Evolutionary conservation across 108 stramenopile genomes (phyloP).

Genomic region (Craspedostauros australis): DNA sequence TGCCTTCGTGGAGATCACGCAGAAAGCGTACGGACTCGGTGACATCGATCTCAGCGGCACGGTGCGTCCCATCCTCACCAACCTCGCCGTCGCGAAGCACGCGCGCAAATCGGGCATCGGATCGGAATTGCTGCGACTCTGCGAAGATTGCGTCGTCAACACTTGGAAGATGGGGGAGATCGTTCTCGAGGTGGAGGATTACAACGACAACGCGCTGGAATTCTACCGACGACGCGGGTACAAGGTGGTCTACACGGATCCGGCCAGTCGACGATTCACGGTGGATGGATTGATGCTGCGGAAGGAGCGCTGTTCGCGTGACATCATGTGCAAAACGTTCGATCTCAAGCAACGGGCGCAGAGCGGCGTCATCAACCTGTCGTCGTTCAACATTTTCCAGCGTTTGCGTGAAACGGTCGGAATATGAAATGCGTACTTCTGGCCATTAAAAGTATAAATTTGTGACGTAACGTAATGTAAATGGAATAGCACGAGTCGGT

Average conservation of each 20-base stretch:
- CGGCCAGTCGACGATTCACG: conserved; percentile 62
- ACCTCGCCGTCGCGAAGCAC: conserved; percentile 49
- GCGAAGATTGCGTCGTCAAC: conserved; percentile 46
- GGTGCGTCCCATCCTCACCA: conserved; percentile 58
- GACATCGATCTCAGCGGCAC: conserved; percentile 4
- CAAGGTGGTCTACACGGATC: conserved; percentile 61
- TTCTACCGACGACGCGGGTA: conserved; percentile 74
- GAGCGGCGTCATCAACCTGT: neutral
- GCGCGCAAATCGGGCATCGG: conserved; percentile 68
- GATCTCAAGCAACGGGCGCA: conserved; percentile 1
- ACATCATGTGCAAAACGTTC: conserved; percentile 57
- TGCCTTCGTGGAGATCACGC: conserved; percentile 69
- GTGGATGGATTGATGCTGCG: conserved; percentile 50
- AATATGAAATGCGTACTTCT: neutral
- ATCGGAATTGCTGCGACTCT: conserved; percentile 50
- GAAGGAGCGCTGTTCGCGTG: conserved; percentile 54
- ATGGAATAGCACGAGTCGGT: too few species aligned
- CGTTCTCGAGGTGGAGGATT: conserved; percentile 81
- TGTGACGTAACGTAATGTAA: conserved; percentile 4
- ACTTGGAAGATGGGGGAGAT: conserved; percentile 64
- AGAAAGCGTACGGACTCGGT: conserved; percentile 59
- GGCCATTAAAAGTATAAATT: neutral
- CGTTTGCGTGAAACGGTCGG: neutral
- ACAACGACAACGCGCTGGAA: conserved; percentile 53
- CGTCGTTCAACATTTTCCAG: conserved; percentile 3